Conservation (phyloP, 108 stramenopile species). For the Skeletonema menzelii region DNA sequence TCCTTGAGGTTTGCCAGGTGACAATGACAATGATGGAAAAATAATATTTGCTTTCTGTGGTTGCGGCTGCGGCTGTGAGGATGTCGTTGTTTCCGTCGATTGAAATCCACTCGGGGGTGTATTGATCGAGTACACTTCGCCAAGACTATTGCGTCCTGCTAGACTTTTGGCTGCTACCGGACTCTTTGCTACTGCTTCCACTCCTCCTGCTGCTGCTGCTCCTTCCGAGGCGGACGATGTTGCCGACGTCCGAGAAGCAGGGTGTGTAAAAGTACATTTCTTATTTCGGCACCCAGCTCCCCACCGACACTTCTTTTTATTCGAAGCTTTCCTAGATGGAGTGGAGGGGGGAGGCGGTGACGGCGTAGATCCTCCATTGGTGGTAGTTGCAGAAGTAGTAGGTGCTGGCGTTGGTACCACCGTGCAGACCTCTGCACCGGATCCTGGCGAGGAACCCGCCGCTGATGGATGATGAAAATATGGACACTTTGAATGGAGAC, state of each 20-base stretch:
- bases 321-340: neutral
- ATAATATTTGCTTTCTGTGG: neutral
- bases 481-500: conserved; percentile 2
- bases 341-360: neutral
- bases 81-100: neutral
- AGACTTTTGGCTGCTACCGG: neutral
- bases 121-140: neutral
- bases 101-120: neutral
- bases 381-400: neutral
- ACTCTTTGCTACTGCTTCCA: neutral
- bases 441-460: neutral
- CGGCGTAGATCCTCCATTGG: neutral
- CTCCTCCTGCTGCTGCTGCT: neutral
- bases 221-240: neutral
- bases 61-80: neutral
- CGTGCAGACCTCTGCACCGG: neutral
- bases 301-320: conserved; percentile 18
- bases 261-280: conserved; percentile 11
- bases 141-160: neutral
- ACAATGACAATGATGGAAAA: neutral
- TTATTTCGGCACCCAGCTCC: conserved; percentile 18
- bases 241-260: neutral
- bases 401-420: neutral
- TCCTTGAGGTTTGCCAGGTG: neutral
- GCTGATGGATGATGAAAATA: conserved; percentile 12